Evolutionary conservation across 495 filamentous ascomycete genomes (phyloP), one percentile per base, ranked within the genome.

Genomic region (Aspergillus carlsbadensis): DNA sequence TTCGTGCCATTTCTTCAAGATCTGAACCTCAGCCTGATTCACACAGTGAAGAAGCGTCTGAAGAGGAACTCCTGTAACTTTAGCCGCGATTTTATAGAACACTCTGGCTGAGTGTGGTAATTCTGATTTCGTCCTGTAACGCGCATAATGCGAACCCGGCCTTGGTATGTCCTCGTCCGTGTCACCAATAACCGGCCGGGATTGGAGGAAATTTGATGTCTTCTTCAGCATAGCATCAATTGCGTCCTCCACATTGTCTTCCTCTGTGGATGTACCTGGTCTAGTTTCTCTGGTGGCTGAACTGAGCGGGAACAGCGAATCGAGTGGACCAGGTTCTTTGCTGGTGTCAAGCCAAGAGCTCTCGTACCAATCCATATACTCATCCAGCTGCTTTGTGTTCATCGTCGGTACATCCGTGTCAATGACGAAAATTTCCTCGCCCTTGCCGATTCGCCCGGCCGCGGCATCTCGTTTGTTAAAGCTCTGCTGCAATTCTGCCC

Each of bases 291-390:
- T 40, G 3, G 63, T 64, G 5, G 52, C 39, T 20, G 67, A 64
- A 13, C 62, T 65, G 26, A 70, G 65, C 1, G 84, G 79, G 57
- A 87, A 86, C 65, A 85, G 66, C 1, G 75, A 65, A 18, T 79
- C 77, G 18, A 85, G 59, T 20, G 69, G 71, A 44, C 73, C 69
- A 13, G 69, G 52, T n/a, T 40, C 60, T 61, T 57, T 68, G 36
- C 60, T 67, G 29, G 24, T 61, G 47, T 83, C 78, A 43, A 88
- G 64, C 82, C 86, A 95, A 26, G 76, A 90, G 60, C 81, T 80
- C 65, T 93, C 87, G 63, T 90, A 96, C 89, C 90, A 97, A 67
- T 92, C 84, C 78, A 98, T 77, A 56, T 96, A 96, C 46, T 88
- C 81, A 58, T 94, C 87, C 49, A 97, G 66, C 56, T 95, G 82